Percentiles rank a stretch among this genome's conserved stretches.
Evolutionary conservation across 495 filamentous ascomycete genomes (phyloP).

Genomic region (Talaromyces liani): DNA sequence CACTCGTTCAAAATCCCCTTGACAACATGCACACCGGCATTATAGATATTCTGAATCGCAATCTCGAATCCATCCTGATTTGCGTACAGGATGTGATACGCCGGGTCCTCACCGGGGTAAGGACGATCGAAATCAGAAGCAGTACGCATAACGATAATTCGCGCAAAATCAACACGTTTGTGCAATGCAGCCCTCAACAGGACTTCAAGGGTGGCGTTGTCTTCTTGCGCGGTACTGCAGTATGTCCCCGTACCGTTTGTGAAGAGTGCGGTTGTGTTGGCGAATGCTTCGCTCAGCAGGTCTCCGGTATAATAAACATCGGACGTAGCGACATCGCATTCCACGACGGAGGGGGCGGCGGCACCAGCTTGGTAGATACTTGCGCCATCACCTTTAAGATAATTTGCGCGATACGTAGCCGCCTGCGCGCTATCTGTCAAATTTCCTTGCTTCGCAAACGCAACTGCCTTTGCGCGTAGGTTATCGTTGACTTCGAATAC

Average conservation of each 20-base stretch:
- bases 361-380: constrained; percentile 44
- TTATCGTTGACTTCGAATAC: constrained; percentile 65
- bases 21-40: constrained; percentile 59
- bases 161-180: constrained; percentile 55
- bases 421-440: constrained; percentile 48
- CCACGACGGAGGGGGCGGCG: constrained; percentile 47
- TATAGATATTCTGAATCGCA: constrained; percentile 57
- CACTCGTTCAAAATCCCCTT: constrained; percentile 56
- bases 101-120: constrained; percentile 44
- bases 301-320: constrained; percentile 67
- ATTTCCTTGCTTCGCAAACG: constrained; percentile 46
- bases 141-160: constrained; percentile 68
- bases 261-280: constrained; percentile 54
- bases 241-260: constrained; percentile 64
- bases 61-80: constrained; percentile 54
- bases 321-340: constrained; percentile 61
- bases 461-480: constrained; percentile 48
- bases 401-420: constrained; percentile 52
- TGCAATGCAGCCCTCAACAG: constrained; percentile 50
- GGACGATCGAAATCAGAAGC: constrained; percentile 67
- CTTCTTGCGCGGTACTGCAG: constrained; percentile 67
- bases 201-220: constrained; percentile 64
- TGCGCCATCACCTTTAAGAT: constrained; percentile 26
- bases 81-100: constrained; percentile 49
- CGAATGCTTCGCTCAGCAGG: constrained; percentile 54